Evolutionary conservation across 345 rosid genomes (phyloP).

Genomic region (Turnera subulata): DNA sequence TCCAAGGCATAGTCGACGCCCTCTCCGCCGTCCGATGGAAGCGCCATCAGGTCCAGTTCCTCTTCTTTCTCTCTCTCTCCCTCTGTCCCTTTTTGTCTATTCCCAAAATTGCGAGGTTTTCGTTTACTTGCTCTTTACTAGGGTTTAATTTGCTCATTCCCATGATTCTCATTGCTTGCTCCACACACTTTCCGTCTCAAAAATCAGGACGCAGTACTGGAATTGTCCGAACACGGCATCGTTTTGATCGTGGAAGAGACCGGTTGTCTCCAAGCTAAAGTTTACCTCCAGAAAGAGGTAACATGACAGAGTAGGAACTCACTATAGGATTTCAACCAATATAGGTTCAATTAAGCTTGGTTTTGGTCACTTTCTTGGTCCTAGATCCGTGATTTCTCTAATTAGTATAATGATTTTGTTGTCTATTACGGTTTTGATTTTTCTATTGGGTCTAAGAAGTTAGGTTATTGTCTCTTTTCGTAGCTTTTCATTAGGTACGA

Average conservation of each 20-base stretch:
- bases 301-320: background rate
- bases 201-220: slow-evolving; percentile 70
- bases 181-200: background rate
- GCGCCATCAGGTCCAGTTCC: slow-evolving; percentile 62
- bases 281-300: slow-evolving; percentile 91
- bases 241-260: slow-evolving; percentile 83
- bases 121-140: background rate
- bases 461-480: background rate
- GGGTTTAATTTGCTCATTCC: too few relatives aligned
- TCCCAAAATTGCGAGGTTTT: slow-evolving; percentile 4
- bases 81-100: background rate
- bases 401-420: too few relatives aligned
- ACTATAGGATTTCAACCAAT: too few relatives aligned
- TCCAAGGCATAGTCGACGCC: slow-evolving; percentile 89
- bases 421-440: background rate
- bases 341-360: too few relatives aligned
- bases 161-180: too few relatives aligned
- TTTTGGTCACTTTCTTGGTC: too few relatives aligned
- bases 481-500: slow-evolving; percentile 73
- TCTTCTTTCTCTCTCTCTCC: background rate
- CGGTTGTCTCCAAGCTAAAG: slow-evolving; percentile 89
- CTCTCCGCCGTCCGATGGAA: slow-evolving; percentile 91
- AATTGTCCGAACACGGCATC: slow-evolving; percentile 81
- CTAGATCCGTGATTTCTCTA: too few relatives aligned
- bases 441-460: background rate